Percentiles rank a stretch among this genome's conserved stretches.
phyloP scores from a whole-genome alignment of 1,139 yeast genomes.

The Spathaspora jeffriesii region DNA sequence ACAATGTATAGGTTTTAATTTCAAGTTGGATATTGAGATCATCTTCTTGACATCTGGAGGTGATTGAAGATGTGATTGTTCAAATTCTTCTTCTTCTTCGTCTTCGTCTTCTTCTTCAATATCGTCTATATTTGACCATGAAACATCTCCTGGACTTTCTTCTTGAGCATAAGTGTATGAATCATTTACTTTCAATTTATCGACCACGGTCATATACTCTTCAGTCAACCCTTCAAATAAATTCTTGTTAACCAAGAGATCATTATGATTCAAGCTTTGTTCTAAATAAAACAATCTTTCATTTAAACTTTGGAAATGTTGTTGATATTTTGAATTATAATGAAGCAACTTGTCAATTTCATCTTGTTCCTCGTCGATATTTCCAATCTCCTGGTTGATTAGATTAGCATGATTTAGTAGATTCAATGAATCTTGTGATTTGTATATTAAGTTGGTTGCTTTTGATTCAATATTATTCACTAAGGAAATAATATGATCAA shows the following conservation, averaged over 20 bases:
- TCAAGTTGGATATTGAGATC: constrained; percentile 38
- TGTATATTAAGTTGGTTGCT: constrained; percentile 16
- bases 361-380: constrained; percentile 33
- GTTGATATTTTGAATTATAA: constrained; percentile 22
- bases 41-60: constrained; percentile 20
- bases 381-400: constrained; percentile 22
- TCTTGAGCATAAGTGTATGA: constrained; percentile 1
- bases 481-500: constrained; percentile 28
- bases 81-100: constrained; percentile 4
- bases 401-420: constrained; percentile 9
- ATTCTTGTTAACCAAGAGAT: constrained; percentile 40
- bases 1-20: constrained; percentile 43
- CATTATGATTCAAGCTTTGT: constrained; percentile 31
- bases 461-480: constrained; percentile 32
- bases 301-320: constrained; percentile 29
- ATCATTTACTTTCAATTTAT: constrained; percentile 12
- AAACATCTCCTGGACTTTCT: background rate
- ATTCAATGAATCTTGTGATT: background rate
- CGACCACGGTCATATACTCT: constrained; percentile 44
- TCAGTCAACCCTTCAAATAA: constrained; percentile 49
- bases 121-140: constrained; percentile 4
- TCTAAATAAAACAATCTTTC: constrained; percentile 37
- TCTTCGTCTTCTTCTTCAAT: constrained; percentile 5
- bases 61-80: constrained; percentile 4
- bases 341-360: constrained; percentile 24